A percentile compares a stretch with the other conserved stretches of the same genome.
Evolutionary conservation across 345 rosid species (phyloP).

Genomic region (Eucalyptus curtisii): DNA sequence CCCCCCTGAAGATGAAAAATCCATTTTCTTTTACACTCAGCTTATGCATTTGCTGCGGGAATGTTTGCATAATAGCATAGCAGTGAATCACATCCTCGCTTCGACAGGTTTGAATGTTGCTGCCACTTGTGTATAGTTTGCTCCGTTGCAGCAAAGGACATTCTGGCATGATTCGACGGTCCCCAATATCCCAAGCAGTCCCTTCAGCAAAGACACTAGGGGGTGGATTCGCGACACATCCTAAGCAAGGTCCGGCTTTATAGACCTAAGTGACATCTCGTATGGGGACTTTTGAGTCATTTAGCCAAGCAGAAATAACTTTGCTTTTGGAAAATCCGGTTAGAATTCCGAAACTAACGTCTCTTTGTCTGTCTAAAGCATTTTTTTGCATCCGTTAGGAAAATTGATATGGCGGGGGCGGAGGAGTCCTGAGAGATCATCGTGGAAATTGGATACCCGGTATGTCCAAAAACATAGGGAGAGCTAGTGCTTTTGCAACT

Average conservation of each 20-base stretch:
- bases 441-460: not conserved
- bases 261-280: not conserved
- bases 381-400: rapidly evolving
- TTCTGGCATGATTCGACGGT: not conserved
- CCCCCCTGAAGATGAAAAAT: not conserved
- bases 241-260: not conserved
- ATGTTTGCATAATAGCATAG: not conserved
- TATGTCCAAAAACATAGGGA: rapidly evolving
- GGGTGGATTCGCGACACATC: not conserved
- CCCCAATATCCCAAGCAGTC: not conserved
- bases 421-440: not conserved
- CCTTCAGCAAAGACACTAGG: not conserved
- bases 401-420: not conserved
- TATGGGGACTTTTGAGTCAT: not conserved
- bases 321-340: too few relatives aligned
- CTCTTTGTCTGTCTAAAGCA: not conserved
- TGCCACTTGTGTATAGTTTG: not conserved
- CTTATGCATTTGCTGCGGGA: not conserved
- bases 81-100: not conserved
- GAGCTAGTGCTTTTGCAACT: not conserved
- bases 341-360: not conserved
- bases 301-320: too few relatives aligned
- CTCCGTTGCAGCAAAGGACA: not conserved
- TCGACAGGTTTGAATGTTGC: not conserved
- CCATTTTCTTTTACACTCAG: not conserved